Conservation (phyloP, 202 grass and related monocot genomes). For the Brachypodium distachyon region DNA sequence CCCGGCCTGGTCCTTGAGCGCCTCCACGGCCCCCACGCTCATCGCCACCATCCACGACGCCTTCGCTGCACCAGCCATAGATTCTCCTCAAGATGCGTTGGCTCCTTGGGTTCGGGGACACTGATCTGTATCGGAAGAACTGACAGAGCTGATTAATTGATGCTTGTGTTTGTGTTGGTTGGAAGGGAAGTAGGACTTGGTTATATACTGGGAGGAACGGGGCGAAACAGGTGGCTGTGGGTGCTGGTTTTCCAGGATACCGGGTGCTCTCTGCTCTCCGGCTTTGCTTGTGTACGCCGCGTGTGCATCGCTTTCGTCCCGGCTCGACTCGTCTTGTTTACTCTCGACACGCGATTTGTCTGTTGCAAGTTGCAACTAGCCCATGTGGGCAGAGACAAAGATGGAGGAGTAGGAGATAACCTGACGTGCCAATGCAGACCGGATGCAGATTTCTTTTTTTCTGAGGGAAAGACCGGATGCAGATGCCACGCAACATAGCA, state of each 20-base stretch:
- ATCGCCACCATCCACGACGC: conserved; percentile 50
- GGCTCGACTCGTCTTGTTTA: neutral
- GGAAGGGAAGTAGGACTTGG: neutral
- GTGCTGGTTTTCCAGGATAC: conserved; percentile 15
- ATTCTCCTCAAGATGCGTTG: neutral
- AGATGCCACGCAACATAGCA: neutral
- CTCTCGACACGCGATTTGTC: neutral
- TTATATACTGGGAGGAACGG: neutral
- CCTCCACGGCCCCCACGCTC: conserved; percentile 59
- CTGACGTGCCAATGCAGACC: neutral
- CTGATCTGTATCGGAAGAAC: neutral
- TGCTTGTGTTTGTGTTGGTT: neutral
- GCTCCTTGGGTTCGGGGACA: too few species aligned
- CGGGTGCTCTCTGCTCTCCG: neutral
- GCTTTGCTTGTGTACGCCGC: neutral
- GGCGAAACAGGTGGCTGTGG: conserved; percentile 11
- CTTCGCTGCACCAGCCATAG: conserved; percentile 29
- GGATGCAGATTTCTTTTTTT: neutral
- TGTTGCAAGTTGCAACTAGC: neutral
- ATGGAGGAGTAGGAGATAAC: neutral
- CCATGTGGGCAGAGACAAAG: neutral
- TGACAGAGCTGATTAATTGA: neutral
- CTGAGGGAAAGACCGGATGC: neutral
- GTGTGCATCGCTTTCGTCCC: neutral
- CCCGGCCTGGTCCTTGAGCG: conserved; percentile 62